Conservation (phyloP, 768 basidiomycete genomes). For the Hebeloma cylindrosporum region DNA sequence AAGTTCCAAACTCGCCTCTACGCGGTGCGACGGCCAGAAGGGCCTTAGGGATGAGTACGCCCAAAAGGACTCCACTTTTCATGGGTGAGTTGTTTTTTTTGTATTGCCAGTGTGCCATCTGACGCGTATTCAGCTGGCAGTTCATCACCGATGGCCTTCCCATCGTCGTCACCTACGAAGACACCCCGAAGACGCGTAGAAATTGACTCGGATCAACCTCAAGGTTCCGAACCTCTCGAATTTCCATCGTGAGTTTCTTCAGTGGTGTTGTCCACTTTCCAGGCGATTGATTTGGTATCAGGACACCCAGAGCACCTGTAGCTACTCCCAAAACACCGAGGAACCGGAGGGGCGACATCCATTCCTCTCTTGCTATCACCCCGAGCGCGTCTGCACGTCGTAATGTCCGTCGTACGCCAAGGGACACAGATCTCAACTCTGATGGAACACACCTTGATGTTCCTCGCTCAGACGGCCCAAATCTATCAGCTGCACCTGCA, state of each 20-base stretch:
- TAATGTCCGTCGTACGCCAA: conserved; percentile 30
- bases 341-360: conserved; percentile 87
- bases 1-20: conserved; percentile 48
- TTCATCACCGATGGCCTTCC: conserved; percentile 65
- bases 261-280: neutral
- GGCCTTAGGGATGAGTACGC: conserved; percentile 56
- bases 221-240: conserved; percentile 65
- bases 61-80: conserved; percentile 54
- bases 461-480: conserved; percentile 49
- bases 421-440: conserved; percentile 42
- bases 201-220: conserved; percentile 37
- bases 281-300: neutral
- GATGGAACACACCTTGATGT: conserved; percentile 59
- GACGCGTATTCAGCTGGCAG: conserved; percentile 42
- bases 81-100: conserved; percentile 36
- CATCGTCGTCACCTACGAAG: conserved; percentile 60
- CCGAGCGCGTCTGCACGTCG: conserved; percentile 44
- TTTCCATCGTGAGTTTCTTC: conserved; percentile 60
- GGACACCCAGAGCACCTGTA: conserved; percentile 21
- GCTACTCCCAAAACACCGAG: conserved; percentile 56
- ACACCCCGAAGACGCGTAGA: conserved; percentile 39
- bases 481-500: conserved; percentile 58
- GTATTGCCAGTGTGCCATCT: conserved; percentile 2
- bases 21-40: conserved; percentile 48
- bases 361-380: conserved; percentile 70